Percentiles rank a stretch among this genome's conserved stretches.
Conservation (phyloP, 495 filamentous ascomycete genomes). For the Lichina pygmaea region DNA sequence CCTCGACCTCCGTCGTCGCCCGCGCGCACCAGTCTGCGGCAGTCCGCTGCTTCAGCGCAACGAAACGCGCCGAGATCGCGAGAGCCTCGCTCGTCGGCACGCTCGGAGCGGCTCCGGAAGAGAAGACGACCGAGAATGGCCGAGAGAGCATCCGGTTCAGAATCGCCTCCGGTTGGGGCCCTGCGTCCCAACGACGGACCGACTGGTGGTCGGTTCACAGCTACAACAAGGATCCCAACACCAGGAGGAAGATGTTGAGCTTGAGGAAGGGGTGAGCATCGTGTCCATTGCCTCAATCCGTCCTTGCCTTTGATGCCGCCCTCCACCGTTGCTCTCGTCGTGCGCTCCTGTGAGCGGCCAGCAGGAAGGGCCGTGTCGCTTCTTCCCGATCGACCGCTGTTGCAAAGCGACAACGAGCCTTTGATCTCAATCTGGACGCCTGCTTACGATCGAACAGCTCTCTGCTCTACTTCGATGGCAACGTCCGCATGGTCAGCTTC, state of each 20-base stretch:
- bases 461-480: too few species aligned
- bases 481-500: too few species aligned
- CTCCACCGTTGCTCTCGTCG: too few species aligned
- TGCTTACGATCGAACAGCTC: too few species aligned
- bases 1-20: background rate
- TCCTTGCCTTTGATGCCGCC: too few species aligned
- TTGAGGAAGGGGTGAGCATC: conserved; percentile 56
- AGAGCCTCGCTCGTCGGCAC: conserved; percentile 51
- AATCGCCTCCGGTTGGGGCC: conserved; percentile 30
- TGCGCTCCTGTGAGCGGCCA: too few species aligned
- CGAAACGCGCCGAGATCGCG: conserved; percentile 19
- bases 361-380: too few species aligned
- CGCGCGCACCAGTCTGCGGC: conserved; percentile 1
- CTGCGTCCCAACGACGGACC: conserved; percentile 31
- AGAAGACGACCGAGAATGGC: conserved; percentile 34
- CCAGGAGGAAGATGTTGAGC: conserved; percentile 33
- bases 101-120: conserved; percentile 42
- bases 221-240: conserved; percentile 27
- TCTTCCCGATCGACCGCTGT: too few species aligned
- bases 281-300: background rate
- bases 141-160: conserved; percentile 39
- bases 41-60: conserved; percentile 28
- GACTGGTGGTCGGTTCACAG: conserved; percentile 51
- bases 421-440: too few species aligned
- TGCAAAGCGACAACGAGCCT: too few species aligned